phyloP scores from a whole-genome alignment of 805 yeast species.

The Yamadazyma paraphyllophila region DNA sequence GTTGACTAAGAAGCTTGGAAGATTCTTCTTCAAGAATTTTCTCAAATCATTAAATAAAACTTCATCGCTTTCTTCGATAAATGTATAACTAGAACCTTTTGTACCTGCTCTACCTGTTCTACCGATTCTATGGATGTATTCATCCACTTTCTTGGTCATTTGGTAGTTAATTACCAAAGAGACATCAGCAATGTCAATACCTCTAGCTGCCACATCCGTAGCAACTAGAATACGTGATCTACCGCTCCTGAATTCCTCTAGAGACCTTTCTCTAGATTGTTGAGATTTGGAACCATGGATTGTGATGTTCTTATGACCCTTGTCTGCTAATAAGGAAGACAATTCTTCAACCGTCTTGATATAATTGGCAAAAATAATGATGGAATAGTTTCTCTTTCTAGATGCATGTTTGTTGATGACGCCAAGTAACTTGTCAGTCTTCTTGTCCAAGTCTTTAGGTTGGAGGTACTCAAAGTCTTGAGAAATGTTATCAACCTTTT shows the following conservation, averaged over 20 bases:
- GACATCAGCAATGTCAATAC: conserved; percentile 87
- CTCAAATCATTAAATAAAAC: conserved; percentile 51
- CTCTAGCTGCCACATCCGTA: conserved; percentile 95
- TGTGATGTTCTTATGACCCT: conserved; percentile 48
- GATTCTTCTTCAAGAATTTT: conserved; percentile 42
- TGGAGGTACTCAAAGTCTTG: conserved; percentile 56
- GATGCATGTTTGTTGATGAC: conserved; percentile 45
- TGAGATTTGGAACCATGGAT: conserved; percentile 88
- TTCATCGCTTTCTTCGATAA: conserved; percentile 57
- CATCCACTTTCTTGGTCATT: conserved; percentile 74
- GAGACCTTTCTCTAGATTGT: conserved; percentile 77
- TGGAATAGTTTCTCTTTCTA: conserved; percentile 23
- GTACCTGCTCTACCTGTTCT: conserved; percentile 96
- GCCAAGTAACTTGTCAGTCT: conserved; percentile 42
- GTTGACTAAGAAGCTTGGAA: conserved; percentile 26
- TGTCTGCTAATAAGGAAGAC: conserved; percentile 44
- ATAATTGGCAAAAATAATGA: conserved; percentile 80
- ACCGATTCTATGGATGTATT: conserved; percentile 89
- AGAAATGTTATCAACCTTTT: conserved; percentile 63
- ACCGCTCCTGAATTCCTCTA: conserved; percentile 56
- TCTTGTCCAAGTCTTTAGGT: conserved; percentile 23
- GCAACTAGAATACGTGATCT: conserved; percentile 70
- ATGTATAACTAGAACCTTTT: conserved; percentile 72
- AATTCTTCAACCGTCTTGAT: conserved; percentile 71
- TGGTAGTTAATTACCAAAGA: conserved; percentile 84